Evolutionary conservation across 306 rosid genomes (phyloP).

Genomic region (Coriaria nepalensis): DNA sequence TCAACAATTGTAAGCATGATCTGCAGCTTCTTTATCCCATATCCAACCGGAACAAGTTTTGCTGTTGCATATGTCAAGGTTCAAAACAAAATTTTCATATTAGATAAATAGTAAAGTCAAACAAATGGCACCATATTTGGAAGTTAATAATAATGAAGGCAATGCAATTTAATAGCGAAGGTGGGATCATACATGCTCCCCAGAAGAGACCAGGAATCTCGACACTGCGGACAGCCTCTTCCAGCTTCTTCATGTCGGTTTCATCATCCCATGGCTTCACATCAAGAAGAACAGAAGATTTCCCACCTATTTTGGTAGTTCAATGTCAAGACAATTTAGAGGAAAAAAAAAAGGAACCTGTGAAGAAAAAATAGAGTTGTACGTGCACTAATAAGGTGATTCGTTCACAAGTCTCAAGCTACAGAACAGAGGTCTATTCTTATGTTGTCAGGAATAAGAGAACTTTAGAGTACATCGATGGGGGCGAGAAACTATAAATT

Average conservation of each 20-base stretch:
- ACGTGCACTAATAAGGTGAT: too few relatives aligned
- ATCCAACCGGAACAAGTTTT: slow-evolving; percentile 71
- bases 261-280: slow-evolving; percentile 98
- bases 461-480: too few relatives aligned
- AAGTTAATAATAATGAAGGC: not conserved
- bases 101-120: too few relatives aligned
- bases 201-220: slow-evolving; percentile 65
- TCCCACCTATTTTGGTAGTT: slow-evolving; percentile 39
- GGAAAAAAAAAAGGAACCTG: not conserved
- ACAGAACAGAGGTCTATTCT: not conserved
- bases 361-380: not conserved
- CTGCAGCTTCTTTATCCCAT: slow-evolving; percentile 80
- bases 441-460: too few relatives aligned
- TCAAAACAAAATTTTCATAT: not conserved
- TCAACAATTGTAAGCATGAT: slow-evolving; percentile 76
- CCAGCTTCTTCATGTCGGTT: slow-evolving; percentile 89
- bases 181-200: slow-evolving; percentile 77
- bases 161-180: not conserved
- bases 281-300: slow-evolving; percentile 74
- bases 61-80: slow-evolving; percentile 31
- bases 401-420: not conserved
- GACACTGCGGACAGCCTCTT: slow-evolving; percentile 69
- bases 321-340: not conserved
- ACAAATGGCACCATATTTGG: too few relatives aligned
- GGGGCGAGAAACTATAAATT: too few relatives aligned